phyloP scores from a whole-genome alignment of 495 filamentous ascomycete species.

The Daldinia childiae region DNA sequence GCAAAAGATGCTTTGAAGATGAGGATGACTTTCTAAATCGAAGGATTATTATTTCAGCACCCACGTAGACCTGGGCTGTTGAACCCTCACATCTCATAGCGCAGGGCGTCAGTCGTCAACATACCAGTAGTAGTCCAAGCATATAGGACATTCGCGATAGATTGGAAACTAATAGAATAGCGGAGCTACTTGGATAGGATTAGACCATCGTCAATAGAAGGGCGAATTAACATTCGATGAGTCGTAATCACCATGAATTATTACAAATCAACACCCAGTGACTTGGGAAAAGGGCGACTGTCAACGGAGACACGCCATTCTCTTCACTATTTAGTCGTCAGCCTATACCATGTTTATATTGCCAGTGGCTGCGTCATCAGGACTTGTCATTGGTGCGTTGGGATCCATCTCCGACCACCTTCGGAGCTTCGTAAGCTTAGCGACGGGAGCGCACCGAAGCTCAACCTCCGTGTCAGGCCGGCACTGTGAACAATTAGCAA shows the following conservation, averaged over 20 bases:
- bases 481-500: background rate
- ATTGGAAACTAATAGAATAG: background rate
- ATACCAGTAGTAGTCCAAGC: background rate
- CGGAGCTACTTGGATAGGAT: background rate
- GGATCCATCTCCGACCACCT: conserved; percentile 19
- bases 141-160: background rate
- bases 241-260: background rate
- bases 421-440: conserved; percentile 29
- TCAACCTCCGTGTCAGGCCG: background rate
- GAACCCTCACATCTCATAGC: background rate
- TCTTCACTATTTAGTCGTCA: background rate
- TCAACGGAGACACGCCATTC: background rate
- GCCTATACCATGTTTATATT: background rate
- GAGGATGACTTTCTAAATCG: conserved; percentile 47
- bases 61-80: background rate
- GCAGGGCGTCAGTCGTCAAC: background rate
- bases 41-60: background rate
- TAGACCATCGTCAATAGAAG: background rate
- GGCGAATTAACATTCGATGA: background rate
- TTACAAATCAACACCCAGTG: background rate
- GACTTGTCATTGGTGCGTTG: background rate
- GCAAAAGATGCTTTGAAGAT: conserved; percentile 56
- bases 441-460: background rate
- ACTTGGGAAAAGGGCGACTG: background rate
- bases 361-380: background rate